phyloP scores from a whole-genome alignment of 2,329 filamentous ascomycete species.

The Cryphonectria nitschkei region DNA sequence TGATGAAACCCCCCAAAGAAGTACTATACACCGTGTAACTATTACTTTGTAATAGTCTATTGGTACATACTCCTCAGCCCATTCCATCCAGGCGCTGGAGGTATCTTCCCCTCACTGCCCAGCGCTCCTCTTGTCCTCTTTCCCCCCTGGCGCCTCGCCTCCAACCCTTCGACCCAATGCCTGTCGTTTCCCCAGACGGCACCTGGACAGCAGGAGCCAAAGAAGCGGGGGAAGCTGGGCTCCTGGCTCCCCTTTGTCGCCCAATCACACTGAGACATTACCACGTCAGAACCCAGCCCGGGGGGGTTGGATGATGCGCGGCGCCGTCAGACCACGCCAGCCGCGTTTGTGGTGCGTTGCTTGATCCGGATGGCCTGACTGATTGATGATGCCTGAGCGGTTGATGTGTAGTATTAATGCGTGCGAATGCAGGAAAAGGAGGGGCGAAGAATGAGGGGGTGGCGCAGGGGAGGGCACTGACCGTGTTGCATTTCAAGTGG shows the following conservation, averaged over 20 bases:
- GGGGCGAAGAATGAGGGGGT: not conserved
- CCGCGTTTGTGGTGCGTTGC: constrained; percentile 8
- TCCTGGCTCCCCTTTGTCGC: not conserved
- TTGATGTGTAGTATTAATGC: not conserved
- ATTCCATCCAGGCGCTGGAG: not conserved
- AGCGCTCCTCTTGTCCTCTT: too few relatives aligned
- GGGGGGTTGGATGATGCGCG: constrained; percentile 7
- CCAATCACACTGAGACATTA: constrained; percentile 8
- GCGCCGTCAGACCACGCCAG: constrained; percentile 6
- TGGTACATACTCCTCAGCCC: not conserved
- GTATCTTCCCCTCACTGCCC: not conserved
- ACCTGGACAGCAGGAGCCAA: not conserved
- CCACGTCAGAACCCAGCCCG: constrained; percentile 5
- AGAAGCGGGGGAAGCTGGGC: not conserved
- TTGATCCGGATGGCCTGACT: constrained; percentile 3
- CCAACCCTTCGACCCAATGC: not conserved
- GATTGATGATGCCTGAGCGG: not conserved
- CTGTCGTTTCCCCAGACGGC: constrained; percentile 12
- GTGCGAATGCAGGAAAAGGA: not conserved
- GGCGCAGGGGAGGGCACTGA: not conserved
- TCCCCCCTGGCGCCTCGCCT: not conserved
- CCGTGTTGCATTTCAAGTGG: not conserved
- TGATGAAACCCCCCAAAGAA: not conserved
- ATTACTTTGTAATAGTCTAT: too few relatives aligned
- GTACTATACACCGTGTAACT: too few relatives aligned